phyloP scores from a whole-genome alignment of 257 asterid species.

The Capsicum pubescens region DNA sequence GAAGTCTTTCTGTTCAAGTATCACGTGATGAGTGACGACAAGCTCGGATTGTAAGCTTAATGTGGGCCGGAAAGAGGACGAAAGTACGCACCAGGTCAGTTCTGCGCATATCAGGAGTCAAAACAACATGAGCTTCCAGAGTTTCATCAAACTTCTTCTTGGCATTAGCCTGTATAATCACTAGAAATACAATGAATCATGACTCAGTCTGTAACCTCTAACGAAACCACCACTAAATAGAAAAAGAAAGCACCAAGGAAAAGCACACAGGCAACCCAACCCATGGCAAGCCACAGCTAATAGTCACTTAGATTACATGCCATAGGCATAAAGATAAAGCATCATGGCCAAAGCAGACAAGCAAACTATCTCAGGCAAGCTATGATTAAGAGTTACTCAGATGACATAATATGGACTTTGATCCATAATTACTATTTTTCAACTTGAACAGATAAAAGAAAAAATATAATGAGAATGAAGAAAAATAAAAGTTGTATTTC shows the following conservation, averaged over 20 bases:
- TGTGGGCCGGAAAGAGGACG: constrained; percentile 10
- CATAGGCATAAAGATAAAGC: not conserved
- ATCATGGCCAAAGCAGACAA: not conserved
- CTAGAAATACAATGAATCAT: constrained; percentile 48
- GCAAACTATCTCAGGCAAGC: not conserved
- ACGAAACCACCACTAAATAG: constrained; percentile 14
- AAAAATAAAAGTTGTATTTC: not conserved
- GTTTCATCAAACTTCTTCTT: constrained; percentile 79
- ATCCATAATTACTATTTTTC: constrained; percentile 6
- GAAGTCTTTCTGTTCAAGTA: not conserved
- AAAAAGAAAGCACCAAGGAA: not conserved
- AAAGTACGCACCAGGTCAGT: constrained; percentile 80
- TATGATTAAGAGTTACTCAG: not conserved
- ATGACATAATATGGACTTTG: constrained; percentile 3
- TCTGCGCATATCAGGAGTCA: constrained; percentile 89
- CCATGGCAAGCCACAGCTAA: not conserved
- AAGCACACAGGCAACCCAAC: constrained; percentile 13
- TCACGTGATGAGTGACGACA: not conserved
- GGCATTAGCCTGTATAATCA: constrained; percentile 74
- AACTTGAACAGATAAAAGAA: not conserved
- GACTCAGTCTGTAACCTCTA: constrained; percentile 11
- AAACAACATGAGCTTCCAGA: constrained; percentile 87
- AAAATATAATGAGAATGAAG: not conserved
- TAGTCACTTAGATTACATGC: not conserved
- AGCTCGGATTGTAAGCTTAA: not conserved